Base-by-base conservation (phyloP, 768 basidiomycete species). In the Lyophyllum decastes region DNA sequence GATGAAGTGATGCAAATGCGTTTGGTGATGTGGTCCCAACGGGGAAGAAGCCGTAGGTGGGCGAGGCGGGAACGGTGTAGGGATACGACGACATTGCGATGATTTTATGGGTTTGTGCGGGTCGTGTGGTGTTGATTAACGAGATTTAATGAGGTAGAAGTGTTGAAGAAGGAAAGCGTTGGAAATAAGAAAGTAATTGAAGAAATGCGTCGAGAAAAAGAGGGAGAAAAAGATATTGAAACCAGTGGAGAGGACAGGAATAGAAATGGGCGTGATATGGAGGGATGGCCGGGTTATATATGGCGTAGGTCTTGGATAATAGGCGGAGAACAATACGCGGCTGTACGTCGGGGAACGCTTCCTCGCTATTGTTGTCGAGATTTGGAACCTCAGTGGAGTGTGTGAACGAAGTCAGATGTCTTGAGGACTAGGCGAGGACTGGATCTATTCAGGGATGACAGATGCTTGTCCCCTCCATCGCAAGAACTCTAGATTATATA, bases 31-130 rank as follows among this genome's bases (percentile, higher is more conserved):
- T 76, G 5, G 80, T 73, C 50, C 78, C 79, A 16, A 76, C 69
- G 33, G 86, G 86, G 75, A 88, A 87, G 73, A 86, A 79, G 57
- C 82, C 83, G 63, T 72, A 84, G 4, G 78, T 78, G 56, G 85
- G 84, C 2, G 86, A 85, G 27, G 82, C 66, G 55, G 84, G 80
- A 26, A 76, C 64, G 40, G 73, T 67, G 72, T 75, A 78, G 54
- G 66, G 64, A 69, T 74, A 78, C 17, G 76, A 79, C 64, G 85
- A 78, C 82, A 83, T 82, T 61, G 66, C 70, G 64, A 43, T 65
- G 64, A 52, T 59, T 54, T 55, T 19, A 19, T 41, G n/a, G 30
- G 59, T 54, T 54, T 50, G 55, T 54, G 30, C 50, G 48, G 44
- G 57, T 33, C 22, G 52, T 27, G 58, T 44, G 49, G 26, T 26